Conservation (phyloP, 2,329 filamentous ascomycete genomes). For the Juglanconis sp. region DNA sequence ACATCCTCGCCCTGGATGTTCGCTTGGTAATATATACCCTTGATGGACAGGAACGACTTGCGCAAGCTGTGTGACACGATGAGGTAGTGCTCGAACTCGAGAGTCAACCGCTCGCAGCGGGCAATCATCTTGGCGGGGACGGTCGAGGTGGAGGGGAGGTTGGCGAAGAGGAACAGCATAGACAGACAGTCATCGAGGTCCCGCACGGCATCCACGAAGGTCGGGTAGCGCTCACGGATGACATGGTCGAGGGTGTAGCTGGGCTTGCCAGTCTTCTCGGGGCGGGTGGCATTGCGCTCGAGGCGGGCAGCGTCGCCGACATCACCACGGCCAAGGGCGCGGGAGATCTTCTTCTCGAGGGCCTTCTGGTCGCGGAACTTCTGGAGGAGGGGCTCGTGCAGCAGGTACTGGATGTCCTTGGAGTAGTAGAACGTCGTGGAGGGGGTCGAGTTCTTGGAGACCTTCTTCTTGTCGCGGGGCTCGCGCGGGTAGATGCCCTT, state of each 20-base stretch:
- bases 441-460: conserved; percentile 81
- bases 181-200: conserved; percentile 96
- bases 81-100: conserved; percentile 97
- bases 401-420: conserved; percentile 96
- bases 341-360: conserved; percentile 95
- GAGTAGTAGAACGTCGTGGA: conserved; percentile 89
- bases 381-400: conserved; percentile 88
- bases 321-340: conserved; percentile 87
- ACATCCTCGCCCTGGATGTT: conserved; percentile 96
- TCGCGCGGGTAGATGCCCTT: conserved; percentile 99
- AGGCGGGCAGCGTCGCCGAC: conserved; percentile 82
- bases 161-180: conserved; percentile 96
- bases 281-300: conserved; percentile 78
- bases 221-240: conserved; percentile 96
- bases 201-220: conserved; percentile 88
- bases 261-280: conserved; percentile 88
- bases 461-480: conserved; percentile 95
- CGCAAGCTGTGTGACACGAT: conserved; percentile 87
- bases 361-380: conserved; percentile 98
- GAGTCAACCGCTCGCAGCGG: conserved; percentile 85
- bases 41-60: conserved; percentile 97
- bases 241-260: conserved; percentile 93
- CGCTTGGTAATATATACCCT: conserved; percentile 98
- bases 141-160: conserved; percentile 82
- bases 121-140: conserved; percentile 95